Percentiles rank a stretch among this genome's conserved stretches.
phyloP scores from a whole-genome alignment of 345 rosid genomes.

The Anacardium occidentale region DNA sequence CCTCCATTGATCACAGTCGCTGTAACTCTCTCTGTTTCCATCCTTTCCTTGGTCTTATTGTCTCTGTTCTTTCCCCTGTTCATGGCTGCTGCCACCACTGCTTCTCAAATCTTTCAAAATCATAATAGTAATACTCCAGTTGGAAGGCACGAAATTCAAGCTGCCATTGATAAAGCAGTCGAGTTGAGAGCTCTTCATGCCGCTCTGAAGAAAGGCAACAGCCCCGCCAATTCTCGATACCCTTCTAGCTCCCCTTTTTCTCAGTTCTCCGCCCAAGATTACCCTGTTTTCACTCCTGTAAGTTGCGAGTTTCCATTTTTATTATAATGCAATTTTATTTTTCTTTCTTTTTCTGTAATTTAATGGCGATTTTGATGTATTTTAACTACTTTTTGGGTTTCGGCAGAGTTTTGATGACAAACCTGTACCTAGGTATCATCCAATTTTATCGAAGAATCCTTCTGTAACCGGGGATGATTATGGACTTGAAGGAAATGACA shows the following conservation, averaged over 20 bases:
- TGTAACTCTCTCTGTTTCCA: background rate
- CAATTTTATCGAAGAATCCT: constrained; percentile 38
- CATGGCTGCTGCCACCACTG: constrained; percentile 59
- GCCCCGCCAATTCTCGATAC: constrained; percentile 55
- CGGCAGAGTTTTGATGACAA: constrained; percentile 87
- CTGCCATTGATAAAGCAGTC: constrained; percentile 85
- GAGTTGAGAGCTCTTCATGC: constrained; percentile 86
- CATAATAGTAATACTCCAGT: constrained; percentile 23
- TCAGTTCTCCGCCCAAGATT: constrained; percentile 79
- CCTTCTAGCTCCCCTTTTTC: constrained; percentile 55
- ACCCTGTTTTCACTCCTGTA: constrained; percentile 96
- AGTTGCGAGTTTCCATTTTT: constrained; percentile 24
- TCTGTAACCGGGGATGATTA: constrained; percentile 75
- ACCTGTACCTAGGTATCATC: constrained; percentile 47
- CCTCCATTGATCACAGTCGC: background rate
- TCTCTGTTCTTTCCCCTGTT: constrained; percentile 29
- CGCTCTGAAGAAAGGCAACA: constrained; percentile 59
- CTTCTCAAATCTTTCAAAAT: constrained; percentile 41
- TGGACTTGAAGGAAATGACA: constrained; percentile 44
- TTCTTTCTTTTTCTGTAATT: no score
- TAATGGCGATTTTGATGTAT: background rate
- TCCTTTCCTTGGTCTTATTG: constrained; percentile 3
- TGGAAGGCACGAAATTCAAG: constrained; percentile 60
- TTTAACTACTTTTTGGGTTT: constrained; percentile 2
- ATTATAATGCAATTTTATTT: no score